phyloP scores from a whole-genome alignment of 768 basidiomycete genomes.

The Leucocoprinus sp. region DNA sequence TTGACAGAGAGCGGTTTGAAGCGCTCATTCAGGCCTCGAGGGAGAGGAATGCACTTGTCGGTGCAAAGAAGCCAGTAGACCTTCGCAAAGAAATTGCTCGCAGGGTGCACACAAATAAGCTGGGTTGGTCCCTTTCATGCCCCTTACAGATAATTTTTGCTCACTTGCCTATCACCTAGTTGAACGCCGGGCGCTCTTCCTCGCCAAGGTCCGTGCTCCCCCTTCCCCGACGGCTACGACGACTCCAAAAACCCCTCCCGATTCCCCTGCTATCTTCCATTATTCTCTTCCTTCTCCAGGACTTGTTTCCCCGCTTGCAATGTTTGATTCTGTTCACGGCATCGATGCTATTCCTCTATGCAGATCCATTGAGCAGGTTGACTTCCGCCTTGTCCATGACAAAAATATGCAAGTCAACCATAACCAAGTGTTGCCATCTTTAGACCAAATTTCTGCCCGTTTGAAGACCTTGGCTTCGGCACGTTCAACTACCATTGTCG shows the following conservation, averaged over 20 bases:
- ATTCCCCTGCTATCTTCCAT: constrained; percentile 63
- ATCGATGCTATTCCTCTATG: constrained; percentile 18
- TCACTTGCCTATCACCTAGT: constrained; percentile 30
- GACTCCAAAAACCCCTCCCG: constrained; percentile 58
- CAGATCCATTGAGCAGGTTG: constrained; percentile 56
- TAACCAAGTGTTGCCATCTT: constrained; percentile 42
- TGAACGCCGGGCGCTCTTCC: constrained; percentile 67
- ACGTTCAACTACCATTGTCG: constrained; percentile 9
- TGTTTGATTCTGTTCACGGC: constrained; percentile 45
- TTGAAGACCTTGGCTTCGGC: constrained; percentile 27
- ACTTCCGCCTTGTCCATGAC: constrained; percentile 39
- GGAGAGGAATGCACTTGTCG: constrained; percentile 41
- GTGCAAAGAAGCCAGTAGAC: constrained; percentile 38
- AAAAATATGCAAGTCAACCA: constrained; percentile 15
- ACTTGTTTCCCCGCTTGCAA: constrained; percentile 50
- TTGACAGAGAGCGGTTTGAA: constrained; percentile 57
- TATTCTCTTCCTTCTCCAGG: constrained; percentile 64
- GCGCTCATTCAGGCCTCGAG: constrained; percentile 52
- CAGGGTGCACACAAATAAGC: constrained; percentile 65
- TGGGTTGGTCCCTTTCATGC: constrained; percentile 41
- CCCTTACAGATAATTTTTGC: neutral
- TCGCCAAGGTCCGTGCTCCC: constrained; percentile 65
- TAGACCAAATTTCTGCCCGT: constrained; percentile 70
- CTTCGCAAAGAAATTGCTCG: constrained; percentile 69
- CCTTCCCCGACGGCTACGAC: constrained; percentile 51